phyloP scores from a whole-genome alignment of 139 green algal species.

The Micromonas pusilla region DNA sequence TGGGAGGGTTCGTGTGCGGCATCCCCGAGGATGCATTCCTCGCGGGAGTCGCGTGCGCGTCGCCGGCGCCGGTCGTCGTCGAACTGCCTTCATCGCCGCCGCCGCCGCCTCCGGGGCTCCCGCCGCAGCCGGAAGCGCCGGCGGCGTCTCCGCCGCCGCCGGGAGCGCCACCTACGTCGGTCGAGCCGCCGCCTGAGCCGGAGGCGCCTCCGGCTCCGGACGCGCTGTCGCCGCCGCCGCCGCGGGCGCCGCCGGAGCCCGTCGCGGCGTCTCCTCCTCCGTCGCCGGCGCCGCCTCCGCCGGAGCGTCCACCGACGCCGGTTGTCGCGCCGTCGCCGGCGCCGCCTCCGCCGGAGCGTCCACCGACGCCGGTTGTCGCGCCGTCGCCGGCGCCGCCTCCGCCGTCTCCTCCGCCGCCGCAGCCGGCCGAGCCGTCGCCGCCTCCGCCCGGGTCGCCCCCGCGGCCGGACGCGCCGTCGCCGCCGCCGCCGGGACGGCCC shows the following conservation, averaged over 20 bases:
- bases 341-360: conserved; percentile 1
- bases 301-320: background rate
- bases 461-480: background rate
- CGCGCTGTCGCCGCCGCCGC: no score
- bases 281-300: background rate
- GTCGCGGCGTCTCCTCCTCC: background rate
- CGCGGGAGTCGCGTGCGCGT: background rate
- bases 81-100: background rate
- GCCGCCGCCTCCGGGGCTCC: background rate
- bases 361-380: background rate
- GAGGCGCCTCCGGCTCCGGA: no score
- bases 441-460: conserved; percentile 6
- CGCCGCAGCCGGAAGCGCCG: background rate
- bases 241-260: no score
- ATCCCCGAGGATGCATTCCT: background rate
- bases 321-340: background rate
- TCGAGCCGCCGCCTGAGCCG: background rate
- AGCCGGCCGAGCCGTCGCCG: background rate
- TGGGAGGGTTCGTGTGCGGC: conserved; percentile 1
- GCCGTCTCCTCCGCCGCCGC: conserved; percentile 1
- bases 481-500: background rate
- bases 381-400: background rate
- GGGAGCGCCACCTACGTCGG: background rate
- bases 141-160: no score
- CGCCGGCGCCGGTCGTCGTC: background rate